These are phyloP conservation scores for Urostyla sp. DNA, from an alignment of 73 alveolate genomes.

Conservation along the genomic window DNA sequence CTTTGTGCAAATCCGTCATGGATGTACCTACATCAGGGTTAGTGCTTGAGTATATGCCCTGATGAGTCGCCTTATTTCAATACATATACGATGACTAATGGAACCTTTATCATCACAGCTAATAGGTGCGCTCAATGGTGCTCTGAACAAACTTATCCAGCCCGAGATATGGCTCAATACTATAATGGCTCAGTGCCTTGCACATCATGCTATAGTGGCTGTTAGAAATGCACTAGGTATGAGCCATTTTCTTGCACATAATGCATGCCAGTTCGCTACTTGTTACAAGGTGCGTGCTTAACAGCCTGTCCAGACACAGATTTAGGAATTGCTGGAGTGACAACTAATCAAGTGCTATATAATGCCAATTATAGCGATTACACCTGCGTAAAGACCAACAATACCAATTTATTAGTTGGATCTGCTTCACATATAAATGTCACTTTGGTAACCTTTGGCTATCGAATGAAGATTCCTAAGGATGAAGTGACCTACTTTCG, in stretches of 20 bases:
- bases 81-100: neutral
- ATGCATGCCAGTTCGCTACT: slow-evolving; percentile 36
- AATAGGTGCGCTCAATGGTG: slow-evolving; percentile 14
- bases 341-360: neutral
- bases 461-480: slow-evolving; percentile 39
- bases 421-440: too few relatives aligned
- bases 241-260: neutral
- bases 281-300: slow-evolving; percentile 21
- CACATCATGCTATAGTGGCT: slow-evolving; percentile 25
- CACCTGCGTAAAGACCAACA: slow-evolving; percentile 30
- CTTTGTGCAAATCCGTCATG: neutral
- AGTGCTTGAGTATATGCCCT: slow-evolving; percentile 36
- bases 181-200: slow-evolving; percentile 54
- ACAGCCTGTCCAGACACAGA: slow-evolving; percentile 31
- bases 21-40: slow-evolving; percentile 14
- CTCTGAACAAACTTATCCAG: slow-evolving; percentile 45
- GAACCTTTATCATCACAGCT: neutral
- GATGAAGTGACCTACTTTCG: slow-evolving; percentile 21
- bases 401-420: neutral
- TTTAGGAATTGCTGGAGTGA: neutral
- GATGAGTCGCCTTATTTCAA: slow-evolving; percentile 1
- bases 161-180: neutral
- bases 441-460: slow-evolving; percentile 26
- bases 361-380: slow-evolving; percentile 2
- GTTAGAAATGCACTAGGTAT: slow-evolving; percentile 18